Conservation (phyloP, 305 asterid species). For the Fraxinus floribunda region DNA sequence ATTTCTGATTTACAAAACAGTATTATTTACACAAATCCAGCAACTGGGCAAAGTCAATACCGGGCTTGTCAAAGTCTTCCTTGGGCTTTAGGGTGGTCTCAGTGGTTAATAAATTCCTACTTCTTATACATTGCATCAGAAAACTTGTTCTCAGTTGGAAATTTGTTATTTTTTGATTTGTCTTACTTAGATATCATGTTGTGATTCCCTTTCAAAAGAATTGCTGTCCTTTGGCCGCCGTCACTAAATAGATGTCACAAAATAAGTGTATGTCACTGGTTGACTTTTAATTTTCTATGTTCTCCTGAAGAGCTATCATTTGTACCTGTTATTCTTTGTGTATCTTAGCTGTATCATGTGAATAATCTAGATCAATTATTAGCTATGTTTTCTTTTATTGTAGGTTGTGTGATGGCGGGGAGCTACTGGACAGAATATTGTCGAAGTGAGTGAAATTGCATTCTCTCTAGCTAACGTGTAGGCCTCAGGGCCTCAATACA, state of each 20-base stretch:
- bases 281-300: background rate
- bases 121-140: background rate
- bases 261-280: background rate
- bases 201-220: background rate
- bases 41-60: background rate
- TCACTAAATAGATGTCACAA: background rate
- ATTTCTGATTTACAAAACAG: background rate
- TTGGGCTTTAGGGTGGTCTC: background rate
- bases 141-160: background rate
- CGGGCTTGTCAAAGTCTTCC: background rate
- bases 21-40: background rate
- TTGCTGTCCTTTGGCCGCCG: background rate
- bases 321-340: background rate
- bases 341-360: slow-evolving; percentile 3
- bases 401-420: slow-evolving; percentile 99
- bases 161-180: background rate
- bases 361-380: slow-evolving; percentile 11
- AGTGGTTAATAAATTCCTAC: background rate
- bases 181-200: background rate
- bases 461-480: background rate
- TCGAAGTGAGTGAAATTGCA: slow-evolving; percentile 53
- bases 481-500: background rate
- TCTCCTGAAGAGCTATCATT: background rate
- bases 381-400: slow-evolving; percentile 19
- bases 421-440: slow-evolving; percentile 77